Evolutionary conservation across 148 eudicot species (phyloP), one percentile per base, ranked within the genome.

Genomic region (Chenopodium suecicum): DNA sequence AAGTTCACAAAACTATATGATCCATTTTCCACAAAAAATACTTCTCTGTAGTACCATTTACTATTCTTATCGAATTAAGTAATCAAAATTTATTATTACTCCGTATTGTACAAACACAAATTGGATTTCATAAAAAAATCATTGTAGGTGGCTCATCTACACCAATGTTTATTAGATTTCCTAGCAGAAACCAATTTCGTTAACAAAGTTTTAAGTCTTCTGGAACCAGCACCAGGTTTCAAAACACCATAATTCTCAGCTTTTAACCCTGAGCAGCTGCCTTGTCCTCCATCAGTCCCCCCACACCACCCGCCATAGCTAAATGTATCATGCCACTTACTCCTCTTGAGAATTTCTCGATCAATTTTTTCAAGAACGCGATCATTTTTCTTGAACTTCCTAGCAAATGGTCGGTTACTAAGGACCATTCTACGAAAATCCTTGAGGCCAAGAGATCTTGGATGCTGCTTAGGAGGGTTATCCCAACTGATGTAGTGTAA

Each of bases 401-500:
- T 80, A 32, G 98, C 99, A 82, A 95, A 95, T 12, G 98, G 98
- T 3, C 97, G 88, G 79, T 84, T 88, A 73, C 98, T 93, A 1
- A 89, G 87, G 37, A 95, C 85, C 94, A 93, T 93, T 87, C 84
- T 93, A 0, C 91, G 79, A 82, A 89, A 94, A 72, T 95, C 99
- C 73, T 85, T 91, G 80, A 89, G 87, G 1, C 95, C 91, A 0
- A 95, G 97, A 7, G 91, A 86, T 68, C 90, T 79, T 2, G 99
- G 99, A 78, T 95, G 99, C 66, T 95, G 99, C 85, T 88, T 95
- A 7, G 99, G 98, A 52, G 99, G 99, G 0, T 68, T 88, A 66
- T 95, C 98, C 99, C 99, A 95, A 0, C 89, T 74, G 4, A 95
- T 92, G 87, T 86, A 93, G 74, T 93, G 98, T 60, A 95, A 91